Base-by-base conservation (phyloP, 176 grass and related monocot species). In the Triticum dicoccoides region DNA sequence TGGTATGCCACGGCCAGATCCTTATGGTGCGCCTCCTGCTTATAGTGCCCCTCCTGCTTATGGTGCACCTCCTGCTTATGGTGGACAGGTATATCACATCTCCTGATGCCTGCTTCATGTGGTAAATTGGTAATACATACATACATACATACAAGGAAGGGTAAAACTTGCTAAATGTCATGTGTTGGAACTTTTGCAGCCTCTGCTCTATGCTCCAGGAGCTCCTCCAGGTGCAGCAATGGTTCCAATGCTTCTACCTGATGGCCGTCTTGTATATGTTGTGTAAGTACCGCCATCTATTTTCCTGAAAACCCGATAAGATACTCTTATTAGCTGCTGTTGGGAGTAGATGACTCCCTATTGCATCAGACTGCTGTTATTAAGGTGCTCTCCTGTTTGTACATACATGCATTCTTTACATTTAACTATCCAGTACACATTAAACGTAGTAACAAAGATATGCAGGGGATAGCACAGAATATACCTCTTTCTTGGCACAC, bases 231-330 rank as follows among this genome's bases (percentile, higher is more conserved):
- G 84, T 12, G 59, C 82, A 47, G 37, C 85, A 61, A 92, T 92
- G 91, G 71, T 85, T 18, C 87, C 87, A 14, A 89, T 89, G 91
- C 21, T 89, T 34, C 58, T 92, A 73, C 81, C 91, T 0, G 91
- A 92, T 47, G 87, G 91, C 23, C 80, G 81, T 42, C 77, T 89
- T 80, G 87, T 79, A 87, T 92, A 92, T 21, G 84, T 84, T 45
- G 38, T 89, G 87, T 92, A 87, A 89, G 84, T 80, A 61, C 5
- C 69, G 61, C 11, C 2, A 68, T 76, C 2, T 84, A 14, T 52
- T 69, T 20, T 63, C 38, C 29, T 62, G 65, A 44, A 81, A 70
- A n/a, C 11, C 25, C 25, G 56, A 64, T 61, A 42, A 67, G 4
- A 20, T 80, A 10, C 58, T 73, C 66, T 44, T 44, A 39, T 78